Base-by-base conservation (phyloP, 2,329 filamentous ascomycete genomes). In the Colletotrichum sp. region DNA sequence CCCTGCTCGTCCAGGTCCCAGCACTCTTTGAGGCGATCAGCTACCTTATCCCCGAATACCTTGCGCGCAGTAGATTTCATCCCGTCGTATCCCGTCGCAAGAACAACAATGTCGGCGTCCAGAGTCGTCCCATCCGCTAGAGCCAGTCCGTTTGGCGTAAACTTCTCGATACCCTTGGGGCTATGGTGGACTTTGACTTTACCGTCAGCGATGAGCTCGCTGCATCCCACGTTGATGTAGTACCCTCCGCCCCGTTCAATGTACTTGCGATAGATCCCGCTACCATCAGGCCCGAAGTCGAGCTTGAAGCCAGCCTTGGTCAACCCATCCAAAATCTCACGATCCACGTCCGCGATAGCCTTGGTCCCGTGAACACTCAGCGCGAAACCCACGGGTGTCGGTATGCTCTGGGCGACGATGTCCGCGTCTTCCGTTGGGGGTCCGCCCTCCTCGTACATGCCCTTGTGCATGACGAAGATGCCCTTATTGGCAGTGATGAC, bases 161-260 rank as follows among this genome's bases (percentile, higher is more conserved):
- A 87, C 27, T 86, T 83, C 3, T 83, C 80, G 16, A 94, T 89
- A 6, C 72, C 72, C 13, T 91, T 89, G 6, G 89, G 88, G 1
- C 89, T 91, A 56, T 91, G 89, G 79, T 91, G 91, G 30, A 94
- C 85, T 78, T 91, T 91, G 81, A 94, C 91, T 80, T 91, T 91
- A 1, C 92, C 92, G 15, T 93, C 90, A 3, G 86, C 86, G 74
- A 94, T 93, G 28, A 94, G 86, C 79, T 90, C 83, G 0, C 89
- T 90, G 0, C 89, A 90, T 0, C 93, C 93, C 2, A 94, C 92
- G 76, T 94, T 91, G 76, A 94, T 93, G 82, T 94, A 94, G 80
- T 94, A 94, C 0, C 93, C 93, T 1, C 93, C 93, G 2, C 92
- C 92, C 4, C 91, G 88, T 78, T 92, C 91, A 77, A 93, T 87